Evolutionary conservation across 192 early-diverging fungal species (phyloP).

Genomic region (Dispira parvispora): DNA sequence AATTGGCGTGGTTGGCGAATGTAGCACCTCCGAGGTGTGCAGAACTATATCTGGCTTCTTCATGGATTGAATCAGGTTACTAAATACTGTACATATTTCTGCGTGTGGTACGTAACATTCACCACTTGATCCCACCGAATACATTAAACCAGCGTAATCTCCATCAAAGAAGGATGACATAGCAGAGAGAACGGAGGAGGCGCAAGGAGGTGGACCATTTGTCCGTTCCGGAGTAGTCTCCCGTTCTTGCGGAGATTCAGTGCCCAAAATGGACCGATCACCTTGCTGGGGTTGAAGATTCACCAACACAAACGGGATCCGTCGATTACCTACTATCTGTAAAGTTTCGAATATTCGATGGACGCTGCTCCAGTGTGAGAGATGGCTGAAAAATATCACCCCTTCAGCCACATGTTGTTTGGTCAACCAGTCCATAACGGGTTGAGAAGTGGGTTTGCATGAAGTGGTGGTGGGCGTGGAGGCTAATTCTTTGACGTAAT

Average conservation of each 20-base stretch:
- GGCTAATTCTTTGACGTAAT: not conserved
- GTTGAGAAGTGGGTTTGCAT: not conserved
- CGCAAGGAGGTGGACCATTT: not conserved
- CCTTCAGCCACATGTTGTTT: not conserved
- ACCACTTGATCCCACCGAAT: not conserved
- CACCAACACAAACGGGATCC: constrained; percentile 1
- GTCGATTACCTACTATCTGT: not conserved
- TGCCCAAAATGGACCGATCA: not conserved
- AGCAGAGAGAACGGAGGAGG: not conserved
- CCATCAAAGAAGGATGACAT: constrained; percentile 1
- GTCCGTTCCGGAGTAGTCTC: not conserved
- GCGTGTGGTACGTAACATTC: not conserved
- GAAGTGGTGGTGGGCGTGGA: not conserved
- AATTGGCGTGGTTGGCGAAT: not conserved
- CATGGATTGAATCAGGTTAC: not conserved
- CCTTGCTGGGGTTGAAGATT: not conserved
- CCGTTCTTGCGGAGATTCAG: not conserved
- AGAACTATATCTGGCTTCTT: too few species aligned
- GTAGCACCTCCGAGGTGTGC: not conserved
- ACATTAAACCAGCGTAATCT: not conserved
- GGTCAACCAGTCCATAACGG: not conserved
- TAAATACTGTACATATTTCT: not conserved
- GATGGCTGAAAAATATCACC: not conserved
- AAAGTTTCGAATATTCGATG: not conserved
- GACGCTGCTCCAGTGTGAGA: not conserved